Percentiles rank a stretch among this genome's conserved stretches.
These are phyloP conservation scores for Macrophomina tecta DNA, from an alignment of 2,329 filamentous ascomycete genomes.

Conservation along the genomic window DNA sequence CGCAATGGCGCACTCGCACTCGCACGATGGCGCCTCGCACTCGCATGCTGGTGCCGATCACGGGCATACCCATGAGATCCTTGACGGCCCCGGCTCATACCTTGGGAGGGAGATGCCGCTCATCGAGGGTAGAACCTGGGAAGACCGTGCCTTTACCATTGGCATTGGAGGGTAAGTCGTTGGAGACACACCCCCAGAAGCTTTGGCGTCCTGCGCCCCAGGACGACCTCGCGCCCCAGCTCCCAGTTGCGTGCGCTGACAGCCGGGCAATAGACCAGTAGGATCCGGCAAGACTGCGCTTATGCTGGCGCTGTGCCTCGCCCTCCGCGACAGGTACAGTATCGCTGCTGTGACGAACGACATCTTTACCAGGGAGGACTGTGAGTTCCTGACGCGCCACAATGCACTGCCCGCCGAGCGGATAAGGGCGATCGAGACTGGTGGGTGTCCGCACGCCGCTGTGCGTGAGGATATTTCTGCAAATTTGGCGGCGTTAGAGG, in stretches of 20 bases:
- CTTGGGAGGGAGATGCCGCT: conserved; percentile 92
- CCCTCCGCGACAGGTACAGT: conserved; percentile 79
- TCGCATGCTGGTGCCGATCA: conserved; percentile 66
- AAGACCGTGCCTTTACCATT: conserved; percentile 88
- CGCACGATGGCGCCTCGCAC: conserved; percentile 58
- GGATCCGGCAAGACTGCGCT: conserved; percentile 97
- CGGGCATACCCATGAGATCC: conserved; percentile 94
- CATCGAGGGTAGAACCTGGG: conserved; percentile 85
- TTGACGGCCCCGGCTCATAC: conserved; percentile 91
- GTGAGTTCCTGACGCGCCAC: conserved; percentile 92
- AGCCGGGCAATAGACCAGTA: conserved; percentile 73
- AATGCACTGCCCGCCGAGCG: conserved; percentile 80
- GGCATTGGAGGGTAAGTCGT: conserved; percentile 89
- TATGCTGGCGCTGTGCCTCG: conserved; percentile 90
- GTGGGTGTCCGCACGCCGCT: conserved; percentile 94
- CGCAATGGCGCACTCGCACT: conserved; percentile 51
- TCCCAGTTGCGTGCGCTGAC: conserved; percentile 80
- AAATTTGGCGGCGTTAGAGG: conserved; percentile 91
- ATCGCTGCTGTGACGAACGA: conserved; percentile 98
- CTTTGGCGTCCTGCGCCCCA: conserved; percentile 27
- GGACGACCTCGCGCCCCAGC: not conserved
- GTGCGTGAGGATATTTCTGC: conserved; percentile 95
- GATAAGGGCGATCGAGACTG: conserved; percentile 96
- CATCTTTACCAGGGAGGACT: conserved; percentile 97
- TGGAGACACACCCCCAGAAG: no score